phyloP scores from a whole-genome alignment of 2,329 filamentous ascomycete genomes.

The Monilinia fructicola region DNA sequence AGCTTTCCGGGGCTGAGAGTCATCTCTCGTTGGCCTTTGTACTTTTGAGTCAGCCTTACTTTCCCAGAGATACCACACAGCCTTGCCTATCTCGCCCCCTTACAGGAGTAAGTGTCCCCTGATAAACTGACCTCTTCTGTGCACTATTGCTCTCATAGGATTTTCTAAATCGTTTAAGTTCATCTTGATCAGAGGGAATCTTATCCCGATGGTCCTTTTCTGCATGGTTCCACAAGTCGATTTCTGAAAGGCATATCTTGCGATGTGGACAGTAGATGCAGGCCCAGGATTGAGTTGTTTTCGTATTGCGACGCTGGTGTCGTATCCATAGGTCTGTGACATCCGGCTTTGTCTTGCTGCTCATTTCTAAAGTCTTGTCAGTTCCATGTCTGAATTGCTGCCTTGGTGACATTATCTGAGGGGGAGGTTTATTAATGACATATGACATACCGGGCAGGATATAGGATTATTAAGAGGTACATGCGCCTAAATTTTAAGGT shows the following conservation, averaged over 20 bases:
- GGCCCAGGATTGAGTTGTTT: conserved; percentile 29
- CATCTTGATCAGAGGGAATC: conserved; percentile 26
- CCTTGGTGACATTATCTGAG: neutral
- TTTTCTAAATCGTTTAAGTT: conserved; percentile 22
- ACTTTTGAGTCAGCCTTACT: conserved; percentile 27
- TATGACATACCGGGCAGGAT: conserved; percentile 3
- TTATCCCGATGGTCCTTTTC: conserved; percentile 26
- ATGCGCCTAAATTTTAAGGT: conserved; percentile 10
- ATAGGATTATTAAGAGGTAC: neutral
- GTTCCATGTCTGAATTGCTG: conserved; percentile 6
- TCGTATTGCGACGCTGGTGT: conserved; percentile 30
- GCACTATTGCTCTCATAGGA: conserved; percentile 26
- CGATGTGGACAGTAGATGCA: conserved; percentile 31
- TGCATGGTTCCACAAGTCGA: conserved; percentile 32
- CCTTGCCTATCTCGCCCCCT: conserved; percentile 9
- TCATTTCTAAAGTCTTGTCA: conserved; percentile 16
- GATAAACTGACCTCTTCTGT: conserved; percentile 26
- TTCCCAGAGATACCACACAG: neutral
- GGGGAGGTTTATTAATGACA: neutral
- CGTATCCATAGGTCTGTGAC: conserved; percentile 30
- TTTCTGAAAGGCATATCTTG: conserved; percentile 25
- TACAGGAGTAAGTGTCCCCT: neutral
- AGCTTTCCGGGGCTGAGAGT: conserved; percentile 26
- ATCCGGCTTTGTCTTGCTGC: conserved; percentile 14
- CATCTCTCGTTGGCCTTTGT: conserved; percentile 29